Evolutionary conservation across 164 flowering plant genomes (phyloP).

Genomic region (Aristolochia contorta): DNA sequence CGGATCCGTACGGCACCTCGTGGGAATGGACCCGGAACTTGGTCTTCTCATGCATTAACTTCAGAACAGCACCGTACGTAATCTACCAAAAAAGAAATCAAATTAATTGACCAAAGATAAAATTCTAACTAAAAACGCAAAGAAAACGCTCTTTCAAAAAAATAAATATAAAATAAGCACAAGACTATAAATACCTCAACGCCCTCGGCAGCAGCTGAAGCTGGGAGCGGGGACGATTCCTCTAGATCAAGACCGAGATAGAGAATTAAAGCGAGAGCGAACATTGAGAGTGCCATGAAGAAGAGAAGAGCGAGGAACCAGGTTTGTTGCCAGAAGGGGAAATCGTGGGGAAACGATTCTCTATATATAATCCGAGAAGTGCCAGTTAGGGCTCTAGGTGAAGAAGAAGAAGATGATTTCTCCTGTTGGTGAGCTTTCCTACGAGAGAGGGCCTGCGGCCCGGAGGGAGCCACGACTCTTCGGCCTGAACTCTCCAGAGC

Average conservation of each 20-base stretch:
- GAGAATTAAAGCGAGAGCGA: conserved; percentile 58
- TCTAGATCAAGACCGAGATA: conserved; percentile 60
- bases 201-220: conserved; percentile 57
- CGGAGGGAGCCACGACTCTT: conserved; percentile 56
- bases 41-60: conserved; percentile 92
- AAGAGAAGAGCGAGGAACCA: conserved; percentile 71
- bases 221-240: conserved; percentile 30
- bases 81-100: conserved; percentile 28
- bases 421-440: conserved; percentile 17
- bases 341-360: conserved; percentile 29
- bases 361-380: conserved; percentile 36
- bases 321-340: conserved; percentile 76
- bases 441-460: conserved; percentile 26
- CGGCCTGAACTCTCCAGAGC: conserved; percentile 14
- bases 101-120: not conserved
- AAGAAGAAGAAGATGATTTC: conserved; percentile 13
- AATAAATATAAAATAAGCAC: no score
- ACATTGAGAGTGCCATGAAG: conserved; percentile 63
- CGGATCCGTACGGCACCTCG: conserved; percentile 97
- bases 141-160: not conserved
- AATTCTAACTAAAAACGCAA: not conserved
- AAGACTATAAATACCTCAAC: conserved; percentile 49
- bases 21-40: conserved; percentile 87
- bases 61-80: conserved; percentile 75
- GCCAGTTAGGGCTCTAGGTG: conserved; percentile 13